A percentile compares a stretch with the other conserved stretches of the same genome.
These are phyloP conservation scores for Alternaria ventricosa DNA, from an alignment of 2,329 filamentous ascomycete genomes.

Conservation along the genomic window DNA sequence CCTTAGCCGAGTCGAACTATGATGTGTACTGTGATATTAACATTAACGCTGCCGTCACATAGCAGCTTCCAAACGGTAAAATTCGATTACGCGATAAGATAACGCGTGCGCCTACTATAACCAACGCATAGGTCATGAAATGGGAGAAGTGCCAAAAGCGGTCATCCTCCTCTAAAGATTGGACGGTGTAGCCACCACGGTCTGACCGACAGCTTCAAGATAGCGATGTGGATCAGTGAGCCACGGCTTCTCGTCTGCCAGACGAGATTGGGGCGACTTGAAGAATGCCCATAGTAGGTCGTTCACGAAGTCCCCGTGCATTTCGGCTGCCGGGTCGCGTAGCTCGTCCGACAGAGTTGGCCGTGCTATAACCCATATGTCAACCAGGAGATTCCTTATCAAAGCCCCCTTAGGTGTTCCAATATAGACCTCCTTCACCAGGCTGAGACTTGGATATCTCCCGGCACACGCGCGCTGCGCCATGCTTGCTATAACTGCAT, in stretches of 20 bases:
- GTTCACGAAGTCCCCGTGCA: neutral
- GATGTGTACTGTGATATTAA: neutral
- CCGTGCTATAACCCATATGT: neutral
- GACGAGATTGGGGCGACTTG: neutral
- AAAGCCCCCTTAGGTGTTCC: neutral
- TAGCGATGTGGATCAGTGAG: neutral
- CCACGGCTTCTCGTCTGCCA: neutral
- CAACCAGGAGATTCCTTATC: neutral
- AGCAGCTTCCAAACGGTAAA: neutral
- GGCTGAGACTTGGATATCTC: neutral
- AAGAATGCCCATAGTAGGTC: neutral
- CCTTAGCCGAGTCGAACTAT: neutral
- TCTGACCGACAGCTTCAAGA: neutral
- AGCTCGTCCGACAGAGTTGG: neutral
- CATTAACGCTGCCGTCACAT: neutral
- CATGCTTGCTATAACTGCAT: neutral
- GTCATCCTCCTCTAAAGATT: neutral
- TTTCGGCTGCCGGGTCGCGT: neutral
- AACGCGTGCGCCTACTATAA: neutral
- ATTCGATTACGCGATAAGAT: neutral
- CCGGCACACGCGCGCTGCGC: neutral
- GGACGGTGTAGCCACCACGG: neutral
- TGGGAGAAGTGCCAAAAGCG: neutral
- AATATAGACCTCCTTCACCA: neutral
- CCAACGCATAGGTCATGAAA: neutral